Conservation (phyloP, 805 yeast species). For the Sugiyamaella marilandica region DNA sequence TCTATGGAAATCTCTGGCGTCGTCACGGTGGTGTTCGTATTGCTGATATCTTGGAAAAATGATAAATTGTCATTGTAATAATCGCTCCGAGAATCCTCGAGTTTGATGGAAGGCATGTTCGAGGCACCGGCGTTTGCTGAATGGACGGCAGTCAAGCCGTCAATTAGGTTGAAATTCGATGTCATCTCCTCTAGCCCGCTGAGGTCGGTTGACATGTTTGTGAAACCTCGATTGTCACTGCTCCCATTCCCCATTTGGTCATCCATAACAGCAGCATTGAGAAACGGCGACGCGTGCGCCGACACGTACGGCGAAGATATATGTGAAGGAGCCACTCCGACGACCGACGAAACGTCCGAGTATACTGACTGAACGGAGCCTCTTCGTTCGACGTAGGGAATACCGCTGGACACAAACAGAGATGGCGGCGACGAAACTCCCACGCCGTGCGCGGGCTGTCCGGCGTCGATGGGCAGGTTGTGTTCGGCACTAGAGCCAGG, state of each 20-base stretch:
- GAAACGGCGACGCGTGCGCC: slow-evolving; percentile 17
- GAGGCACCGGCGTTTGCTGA: neutral
- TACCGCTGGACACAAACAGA: neutral
- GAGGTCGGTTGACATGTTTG: slow-evolving; percentile 6
- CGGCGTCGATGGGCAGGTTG: neutral
- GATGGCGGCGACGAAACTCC: neutral
- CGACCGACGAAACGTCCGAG: slow-evolving; percentile 14
- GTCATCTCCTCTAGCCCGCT: slow-evolving; percentile 16
- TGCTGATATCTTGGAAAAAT: slow-evolving; percentile 1
- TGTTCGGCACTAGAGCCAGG: slow-evolving; percentile 1
- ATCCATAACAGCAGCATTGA: neutral
- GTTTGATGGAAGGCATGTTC: neutral
- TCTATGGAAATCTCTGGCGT: slow-evolving; percentile 1
- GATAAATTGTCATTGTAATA: neutral
- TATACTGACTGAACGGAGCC: slow-evolving; percentile 14
- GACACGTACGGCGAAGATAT: slow-evolving; percentile 17
- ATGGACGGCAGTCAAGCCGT: neutral
- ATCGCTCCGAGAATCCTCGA: neutral
- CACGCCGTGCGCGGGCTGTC: neutral
- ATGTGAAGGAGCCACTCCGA: slow-evolving; percentile 6
- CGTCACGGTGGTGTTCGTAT: neutral
- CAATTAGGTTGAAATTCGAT: slow-evolving; percentile 13
- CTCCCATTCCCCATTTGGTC: neutral
- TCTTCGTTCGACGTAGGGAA: slow-evolving; percentile 4
- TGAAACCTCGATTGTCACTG: too few relatives aligned